These are phyloP conservation scores for Mycena albidolilacea DNA, from an alignment of 768 basidiomycete species.

Conservation along the genomic window DNA sequence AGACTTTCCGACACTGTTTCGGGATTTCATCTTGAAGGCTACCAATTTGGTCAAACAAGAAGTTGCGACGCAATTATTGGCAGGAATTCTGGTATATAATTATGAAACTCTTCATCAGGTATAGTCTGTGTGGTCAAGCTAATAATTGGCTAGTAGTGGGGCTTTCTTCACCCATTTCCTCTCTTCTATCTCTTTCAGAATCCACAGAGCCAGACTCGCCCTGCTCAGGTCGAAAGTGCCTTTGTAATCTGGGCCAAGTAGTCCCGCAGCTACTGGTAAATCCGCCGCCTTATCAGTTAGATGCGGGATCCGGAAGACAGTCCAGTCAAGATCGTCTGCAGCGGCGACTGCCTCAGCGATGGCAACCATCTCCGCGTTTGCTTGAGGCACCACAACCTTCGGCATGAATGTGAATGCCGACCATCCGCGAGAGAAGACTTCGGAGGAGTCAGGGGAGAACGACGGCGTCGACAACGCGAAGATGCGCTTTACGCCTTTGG, in stretches of 20 bases:
- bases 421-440: conserved; percentile 1
- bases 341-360: conserved; percentile 22
- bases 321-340: conserved; percentile 30
- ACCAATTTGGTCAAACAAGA: not conserved
- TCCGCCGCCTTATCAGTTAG: conserved; percentile 19
- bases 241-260: conserved; percentile 14
- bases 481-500: conserved; percentile 31
- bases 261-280: conserved; percentile 8
- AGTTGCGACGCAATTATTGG: not conserved
- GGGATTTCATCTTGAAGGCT: conserved; percentile 40
- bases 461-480: conserved; percentile 30
- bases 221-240: conserved; percentile 11
- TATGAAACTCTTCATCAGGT: not conserved
- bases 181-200: conserved; percentile 27
- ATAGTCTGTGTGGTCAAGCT: not conserved
- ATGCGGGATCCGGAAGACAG: conserved; percentile 27
- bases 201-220: conserved; percentile 21
- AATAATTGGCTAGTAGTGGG: conserved; percentile 19
- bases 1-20: conserved; percentile 37
- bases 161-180: conserved; percentile 27
- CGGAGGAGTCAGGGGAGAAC: conserved; percentile 4
- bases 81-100: not conserved
- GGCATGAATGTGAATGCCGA: not conserved
- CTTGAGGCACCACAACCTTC: conserved; percentile 14
- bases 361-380: conserved; percentile 28